These are phyloP conservation scores for Coccomyxa sp. DNA, from an alignment of 139 green algal genomes.

Conservation along the genomic window DNA sequence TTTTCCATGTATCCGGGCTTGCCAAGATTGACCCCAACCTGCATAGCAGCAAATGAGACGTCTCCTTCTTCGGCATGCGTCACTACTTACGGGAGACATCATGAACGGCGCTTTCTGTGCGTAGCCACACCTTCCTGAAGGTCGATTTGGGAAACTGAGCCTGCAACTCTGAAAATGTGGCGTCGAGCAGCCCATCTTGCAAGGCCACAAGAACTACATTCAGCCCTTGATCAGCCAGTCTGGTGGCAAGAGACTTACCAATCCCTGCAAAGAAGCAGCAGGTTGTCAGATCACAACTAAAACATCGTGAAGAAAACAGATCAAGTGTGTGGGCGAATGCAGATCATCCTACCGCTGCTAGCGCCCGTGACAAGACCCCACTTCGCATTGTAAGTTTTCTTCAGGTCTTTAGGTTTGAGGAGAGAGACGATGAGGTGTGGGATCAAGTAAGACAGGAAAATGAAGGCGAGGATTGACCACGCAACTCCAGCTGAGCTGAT, in stretches of 20 bases:
- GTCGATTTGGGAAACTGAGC: slow-evolving; percentile 26
- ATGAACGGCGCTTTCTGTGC: neutral
- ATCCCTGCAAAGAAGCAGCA: slow-evolving; percentile 65
- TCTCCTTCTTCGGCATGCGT: no score
- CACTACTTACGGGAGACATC: neutral
- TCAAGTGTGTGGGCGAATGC: neutral
- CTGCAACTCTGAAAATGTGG: slow-evolving; percentile 62
- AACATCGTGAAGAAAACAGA: neutral
- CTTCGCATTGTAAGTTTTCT: slow-evolving; percentile 76
- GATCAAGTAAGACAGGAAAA: slow-evolving; percentile 55
- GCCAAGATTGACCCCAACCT: slow-evolving; percentile 79
- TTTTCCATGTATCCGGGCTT: slow-evolving; percentile 61
- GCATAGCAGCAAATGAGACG: neutral
- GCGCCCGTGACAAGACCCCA: slow-evolving; percentile 92
- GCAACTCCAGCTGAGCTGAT: no score
- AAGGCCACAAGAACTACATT: slow-evolving; percentile 90
- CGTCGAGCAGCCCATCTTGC: slow-evolving; percentile 69
- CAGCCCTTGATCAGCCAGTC: slow-evolving; percentile 77
- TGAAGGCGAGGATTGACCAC: slow-evolving; percentile 13
- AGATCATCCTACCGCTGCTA: slow-evolving; percentile 61
- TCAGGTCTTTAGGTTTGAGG: slow-evolving; percentile 80
- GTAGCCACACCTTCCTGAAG: neutral
- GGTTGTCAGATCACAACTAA: neutral
- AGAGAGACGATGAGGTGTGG: slow-evolving; percentile 60
- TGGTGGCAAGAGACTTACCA: slow-evolving; percentile 79